Evolutionary conservation across 78 protist species (phyloP).

Genomic region (Mastigamoeba balamuthi): DNA sequence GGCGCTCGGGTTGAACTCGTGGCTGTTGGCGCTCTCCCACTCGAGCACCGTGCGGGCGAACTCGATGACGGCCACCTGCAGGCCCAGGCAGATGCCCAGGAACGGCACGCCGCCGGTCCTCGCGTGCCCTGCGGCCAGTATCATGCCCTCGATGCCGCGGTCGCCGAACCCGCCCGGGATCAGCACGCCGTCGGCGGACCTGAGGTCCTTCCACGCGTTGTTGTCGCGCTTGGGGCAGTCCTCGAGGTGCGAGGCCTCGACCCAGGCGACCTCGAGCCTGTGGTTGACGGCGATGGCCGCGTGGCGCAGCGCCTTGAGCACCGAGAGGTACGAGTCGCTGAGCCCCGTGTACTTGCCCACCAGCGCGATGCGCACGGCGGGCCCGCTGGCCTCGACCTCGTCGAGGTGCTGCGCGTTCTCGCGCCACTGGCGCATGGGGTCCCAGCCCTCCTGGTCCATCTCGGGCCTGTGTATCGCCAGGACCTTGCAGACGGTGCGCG

Average conservation of each 20-base stretch:
- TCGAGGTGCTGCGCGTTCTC: constrained; percentile 38
- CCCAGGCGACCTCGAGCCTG: constrained; percentile 55
- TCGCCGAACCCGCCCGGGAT: constrained; percentile 97
- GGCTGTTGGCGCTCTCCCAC: constrained; percentile 56
- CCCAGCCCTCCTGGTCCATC: no score
- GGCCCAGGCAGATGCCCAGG: constrained; percentile 92
- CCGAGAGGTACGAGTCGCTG: constrained; percentile 79
- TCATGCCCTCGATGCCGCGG: constrained; percentile 88
- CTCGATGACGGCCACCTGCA: constrained; percentile 90
- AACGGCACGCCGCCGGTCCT: constrained; percentile 78
- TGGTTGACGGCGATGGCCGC: constrained; percentile 47
- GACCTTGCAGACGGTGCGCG: no score
- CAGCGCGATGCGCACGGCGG: constrained; percentile 51
- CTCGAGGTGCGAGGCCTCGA: constrained; percentile 45
- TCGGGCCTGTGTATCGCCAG: no score
- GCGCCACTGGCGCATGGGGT: no score
- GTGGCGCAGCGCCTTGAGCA: constrained; percentile 77
- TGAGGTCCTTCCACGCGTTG: constrained; percentile 34
- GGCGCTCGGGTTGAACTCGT: constrained; percentile 29
- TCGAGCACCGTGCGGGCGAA: constrained; percentile 57
- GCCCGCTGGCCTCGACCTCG: constrained; percentile 6
- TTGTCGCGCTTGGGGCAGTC: not conserved
- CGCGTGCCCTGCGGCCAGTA: constrained; percentile 73
- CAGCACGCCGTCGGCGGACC: constrained; percentile 70
- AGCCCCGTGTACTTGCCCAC: constrained; percentile 88